Evolutionary conservation across 1,284 basidiomycete genomes (phyloP).

Genomic region (Gastroboletus turbinatus): DNA sequence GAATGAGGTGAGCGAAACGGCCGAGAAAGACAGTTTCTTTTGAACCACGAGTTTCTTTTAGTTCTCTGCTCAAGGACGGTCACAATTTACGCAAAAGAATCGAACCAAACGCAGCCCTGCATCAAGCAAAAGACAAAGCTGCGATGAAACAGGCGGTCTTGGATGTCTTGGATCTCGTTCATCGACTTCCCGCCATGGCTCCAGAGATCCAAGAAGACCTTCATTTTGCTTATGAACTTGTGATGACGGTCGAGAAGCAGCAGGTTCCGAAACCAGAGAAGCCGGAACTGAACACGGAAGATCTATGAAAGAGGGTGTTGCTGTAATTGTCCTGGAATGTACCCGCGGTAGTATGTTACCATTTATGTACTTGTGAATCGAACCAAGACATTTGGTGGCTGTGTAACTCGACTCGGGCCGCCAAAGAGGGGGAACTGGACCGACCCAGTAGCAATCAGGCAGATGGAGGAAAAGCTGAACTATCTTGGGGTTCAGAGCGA

Average conservation of each 20-base stretch:
- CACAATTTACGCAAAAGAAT: slow-evolving; percentile 28
- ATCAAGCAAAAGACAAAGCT: slow-evolving; percentile 17
- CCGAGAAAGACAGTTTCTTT: neutral
- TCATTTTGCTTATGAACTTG: slow-evolving; percentile 33
- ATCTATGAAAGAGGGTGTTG: slow-evolving; percentile 24
- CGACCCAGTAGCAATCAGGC: slow-evolving; percentile 40
- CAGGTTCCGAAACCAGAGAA: slow-evolving; percentile 17
- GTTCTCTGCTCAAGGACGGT: slow-evolving; percentile 25
- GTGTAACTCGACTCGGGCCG: slow-evolving; percentile 7
- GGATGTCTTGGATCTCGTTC: slow-evolving; percentile 29
- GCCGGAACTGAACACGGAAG: slow-evolving; percentile 27
- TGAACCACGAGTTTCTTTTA: neutral
- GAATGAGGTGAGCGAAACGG: slow-evolving; percentile 31
- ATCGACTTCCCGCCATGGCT: slow-evolving; percentile 13
- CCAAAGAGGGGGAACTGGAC: slow-evolving; percentile 34
- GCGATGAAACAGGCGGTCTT: slow-evolving; percentile 26
- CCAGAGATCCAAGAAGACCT: slow-evolving; percentile 33
- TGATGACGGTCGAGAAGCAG: slow-evolving; percentile 24
- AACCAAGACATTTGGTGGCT: too few species aligned
- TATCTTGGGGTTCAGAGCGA: slow-evolving; percentile 64
- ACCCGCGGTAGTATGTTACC: too few species aligned
- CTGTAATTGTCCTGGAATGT: too few species aligned
- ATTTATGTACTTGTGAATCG: too few species aligned
- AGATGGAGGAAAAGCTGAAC: slow-evolving; percentile 43
- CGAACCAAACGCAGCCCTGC: slow-evolving; percentile 29